These are phyloP conservation scores for Solanum virginianum DNA, from an alignment of 257 asterid genomes.

Conservation along the genomic window DNA sequence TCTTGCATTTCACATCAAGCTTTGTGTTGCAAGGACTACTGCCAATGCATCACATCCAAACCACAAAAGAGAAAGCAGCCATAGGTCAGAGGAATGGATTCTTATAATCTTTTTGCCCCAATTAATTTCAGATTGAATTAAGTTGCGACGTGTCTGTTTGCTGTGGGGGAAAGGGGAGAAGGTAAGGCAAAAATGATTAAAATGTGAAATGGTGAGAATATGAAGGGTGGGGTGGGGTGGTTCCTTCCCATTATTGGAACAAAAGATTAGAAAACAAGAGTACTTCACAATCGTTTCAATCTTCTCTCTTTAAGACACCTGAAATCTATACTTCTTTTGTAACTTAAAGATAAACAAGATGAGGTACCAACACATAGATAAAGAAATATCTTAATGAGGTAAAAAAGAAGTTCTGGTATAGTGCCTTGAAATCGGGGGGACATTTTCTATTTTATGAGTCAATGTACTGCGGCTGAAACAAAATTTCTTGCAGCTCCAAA, in stretches of 20 bases:
- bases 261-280: not conserved
- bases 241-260: not conserved
- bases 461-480: constrained; percentile 2
- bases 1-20: not conserved
- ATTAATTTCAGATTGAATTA: not conserved
- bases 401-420: not conserved
- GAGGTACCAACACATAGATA: not conserved
- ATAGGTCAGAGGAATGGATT: not conserved
- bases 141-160: not conserved
- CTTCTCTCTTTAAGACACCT: not conserved
- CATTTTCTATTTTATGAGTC: not conserved
- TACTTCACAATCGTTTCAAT: not conserved
- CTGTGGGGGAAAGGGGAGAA: not conserved
- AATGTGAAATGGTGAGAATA: not conserved
- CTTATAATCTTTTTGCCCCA: not conserved
- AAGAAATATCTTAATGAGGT: not conserved
- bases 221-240: too few relatives aligned
- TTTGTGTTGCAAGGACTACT: not conserved
- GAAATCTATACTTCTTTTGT: not conserved
- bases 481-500: constrained; percentile 70
- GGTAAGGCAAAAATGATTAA: not conserved
- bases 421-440: not conserved
- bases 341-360: not conserved
- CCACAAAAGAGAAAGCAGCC: not conserved
- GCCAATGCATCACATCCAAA: not conserved